These are phyloP conservation scores for Aechmea fasciata DNA, from an alignment of 176 grass and related monocot genomes.

Conservation along the genomic window DNA sequence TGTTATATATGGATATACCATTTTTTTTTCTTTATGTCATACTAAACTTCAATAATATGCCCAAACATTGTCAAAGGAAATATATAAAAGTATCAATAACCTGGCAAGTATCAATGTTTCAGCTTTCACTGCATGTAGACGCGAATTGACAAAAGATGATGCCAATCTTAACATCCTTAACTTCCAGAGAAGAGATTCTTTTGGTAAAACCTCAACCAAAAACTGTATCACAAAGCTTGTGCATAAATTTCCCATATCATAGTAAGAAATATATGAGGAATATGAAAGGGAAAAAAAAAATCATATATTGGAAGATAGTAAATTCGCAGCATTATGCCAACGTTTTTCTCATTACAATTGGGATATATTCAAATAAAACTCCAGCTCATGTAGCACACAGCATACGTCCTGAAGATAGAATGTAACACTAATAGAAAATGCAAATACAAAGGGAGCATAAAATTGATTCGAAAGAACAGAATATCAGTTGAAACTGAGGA, in stretches of 20 bases:
- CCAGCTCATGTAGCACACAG: too few species aligned
- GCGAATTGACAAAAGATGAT: slow-evolving; percentile 68
- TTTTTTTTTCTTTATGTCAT: neutral
- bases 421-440: neutral
- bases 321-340: too few species aligned
- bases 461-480: neutral
- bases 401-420: too few species aligned
- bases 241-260: slow-evolving; percentile 7
- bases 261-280: neutral
- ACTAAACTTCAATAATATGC: too few species aligned
- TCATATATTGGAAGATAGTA: too few species aligned
- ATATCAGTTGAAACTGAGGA: neutral
- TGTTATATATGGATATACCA: too few species aligned
- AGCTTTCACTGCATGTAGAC: slow-evolving; percentile 66
- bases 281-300: neutral
- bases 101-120: slow-evolving; percentile 74
- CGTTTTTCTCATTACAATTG: too few species aligned
- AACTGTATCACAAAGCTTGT: slow-evolving; percentile 29
- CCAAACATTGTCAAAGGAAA: too few species aligned
- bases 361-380: too few species aligned
- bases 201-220: slow-evolving; percentile 59
- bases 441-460: neutral
- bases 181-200: slow-evolving; percentile 63
- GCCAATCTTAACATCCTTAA: slow-evolving; percentile 60
- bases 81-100: slow-evolving; percentile 21